Percentiles rank a stretch among this genome's conserved stretches.
phyloP scores from a whole-genome alignment of 129 eudicot genomes.

The Rutidosis leptorrhynchoides region DNA sequence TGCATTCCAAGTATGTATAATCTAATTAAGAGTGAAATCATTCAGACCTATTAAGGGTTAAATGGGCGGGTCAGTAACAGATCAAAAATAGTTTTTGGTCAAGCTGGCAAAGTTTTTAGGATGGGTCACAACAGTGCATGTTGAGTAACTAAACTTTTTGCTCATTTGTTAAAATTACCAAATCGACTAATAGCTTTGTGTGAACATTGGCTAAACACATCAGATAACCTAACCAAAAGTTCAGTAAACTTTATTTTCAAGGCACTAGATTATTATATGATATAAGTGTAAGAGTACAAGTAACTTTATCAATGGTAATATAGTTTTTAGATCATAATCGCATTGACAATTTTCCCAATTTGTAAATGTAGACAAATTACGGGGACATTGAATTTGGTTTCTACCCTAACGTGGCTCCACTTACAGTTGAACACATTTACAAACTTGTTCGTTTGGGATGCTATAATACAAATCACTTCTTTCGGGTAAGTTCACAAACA shows the following conservation, averaged over 20 bases:
- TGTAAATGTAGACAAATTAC: slow-evolving; percentile 66
- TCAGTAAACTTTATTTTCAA: background rate
- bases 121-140: no score
- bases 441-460: slow-evolving; percentile 96
- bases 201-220: background rate
- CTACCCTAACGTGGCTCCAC: slow-evolving; percentile 88
- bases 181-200: background rate
- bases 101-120: background rate
- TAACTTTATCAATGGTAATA: background rate
- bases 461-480: slow-evolving; percentile 94
- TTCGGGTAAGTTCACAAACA: slow-evolving; percentile 54
- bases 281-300: background rate
- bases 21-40: background rate
- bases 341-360: background rate
- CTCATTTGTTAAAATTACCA: background rate
- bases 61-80: background rate
- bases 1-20: background rate
- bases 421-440: slow-evolving; percentile 90
- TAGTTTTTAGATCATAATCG: background rate
- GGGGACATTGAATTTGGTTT: slow-evolving; percentile 99
- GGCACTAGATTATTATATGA: background rate
- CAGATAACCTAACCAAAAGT: background rate
- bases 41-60: background rate
- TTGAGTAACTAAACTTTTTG: background rate
- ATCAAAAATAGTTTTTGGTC: background rate